These are phyloP conservation scores for Aureobasidium sp. DNA, from an alignment of 2,329 filamentous ascomycete species.

Conservation along the genomic window DNA sequence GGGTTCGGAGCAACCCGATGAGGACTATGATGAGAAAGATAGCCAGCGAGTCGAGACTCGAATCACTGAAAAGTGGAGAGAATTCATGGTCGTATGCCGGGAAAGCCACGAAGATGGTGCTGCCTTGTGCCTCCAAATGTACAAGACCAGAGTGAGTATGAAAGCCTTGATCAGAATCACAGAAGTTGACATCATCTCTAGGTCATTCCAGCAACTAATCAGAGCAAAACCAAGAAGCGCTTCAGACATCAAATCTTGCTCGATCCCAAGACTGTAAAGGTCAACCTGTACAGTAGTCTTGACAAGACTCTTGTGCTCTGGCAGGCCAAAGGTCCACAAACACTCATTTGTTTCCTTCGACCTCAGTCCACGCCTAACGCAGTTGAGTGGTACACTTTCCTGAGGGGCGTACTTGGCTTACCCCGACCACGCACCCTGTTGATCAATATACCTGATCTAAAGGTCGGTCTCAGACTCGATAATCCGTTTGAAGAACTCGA, in stretches of 20 bases:
- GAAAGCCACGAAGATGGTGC: constrained; percentile 46
- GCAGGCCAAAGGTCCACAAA: constrained; percentile 44
- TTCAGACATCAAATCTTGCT: constrained; percentile 51
- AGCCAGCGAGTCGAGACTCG: constrained; percentile 51
- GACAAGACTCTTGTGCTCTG: constrained; percentile 61
- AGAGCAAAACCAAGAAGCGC: constrained; percentile 44
- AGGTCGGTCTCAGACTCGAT: constrained; percentile 48
- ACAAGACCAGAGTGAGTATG: constrained; percentile 37
- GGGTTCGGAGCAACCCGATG: constrained; percentile 40
- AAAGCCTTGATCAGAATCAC: background rate
- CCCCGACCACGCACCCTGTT: constrained; percentile 47
- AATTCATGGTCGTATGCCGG: constrained; percentile 54
- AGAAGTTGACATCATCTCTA: constrained; percentile 11
- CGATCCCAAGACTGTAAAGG: constrained; percentile 40
- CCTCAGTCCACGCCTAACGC: constrained; percentile 52
- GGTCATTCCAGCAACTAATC: constrained; percentile 49
- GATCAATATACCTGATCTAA: constrained; percentile 55
- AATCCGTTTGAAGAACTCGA: constrained; percentile 51
- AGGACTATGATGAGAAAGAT: constrained; percentile 56
- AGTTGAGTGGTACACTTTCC: constrained; percentile 61
- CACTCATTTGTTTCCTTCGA: constrained; percentile 53
- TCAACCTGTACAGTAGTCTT: constrained; percentile 56
- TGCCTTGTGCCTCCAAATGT: constrained; percentile 50
- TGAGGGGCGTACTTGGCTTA: constrained; percentile 52
- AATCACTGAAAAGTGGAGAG: constrained; percentile 55